These are phyloP conservation scores for Hericium erinaceus DNA, from an alignment of 768 basidiomycete species.

Conservation along the genomic window DNA sequence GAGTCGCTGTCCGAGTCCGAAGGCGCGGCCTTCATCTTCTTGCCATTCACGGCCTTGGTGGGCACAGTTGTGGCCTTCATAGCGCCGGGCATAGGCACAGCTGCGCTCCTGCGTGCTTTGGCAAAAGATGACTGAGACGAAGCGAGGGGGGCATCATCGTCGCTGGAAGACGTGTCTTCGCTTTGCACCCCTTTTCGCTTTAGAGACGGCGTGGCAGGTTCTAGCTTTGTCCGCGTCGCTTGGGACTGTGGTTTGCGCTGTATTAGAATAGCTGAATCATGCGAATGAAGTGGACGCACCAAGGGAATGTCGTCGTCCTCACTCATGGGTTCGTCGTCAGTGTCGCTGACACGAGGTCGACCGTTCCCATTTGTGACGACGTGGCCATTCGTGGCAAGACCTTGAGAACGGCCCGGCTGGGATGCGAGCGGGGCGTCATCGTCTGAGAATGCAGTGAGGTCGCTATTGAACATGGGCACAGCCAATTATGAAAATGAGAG, in stretches of 20 bases:
- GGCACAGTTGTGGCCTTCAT: slow-evolving; percentile 29
- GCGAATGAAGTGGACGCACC: slow-evolving; percentile 31
- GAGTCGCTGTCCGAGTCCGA: slow-evolving; percentile 31
- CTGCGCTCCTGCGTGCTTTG: slow-evolving; percentile 35
- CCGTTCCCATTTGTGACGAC: slow-evolving; percentile 37
- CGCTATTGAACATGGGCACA: slow-evolving; percentile 18
- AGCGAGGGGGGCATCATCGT: slow-evolving; percentile 54
- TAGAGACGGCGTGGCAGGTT: slow-evolving; percentile 21
- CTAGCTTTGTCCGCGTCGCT: slow-evolving; percentile 38
- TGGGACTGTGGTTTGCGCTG: slow-evolving; percentile 35
- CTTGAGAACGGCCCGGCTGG: slow-evolving; percentile 22
- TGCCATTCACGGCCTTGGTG: slow-evolving; percentile 22
- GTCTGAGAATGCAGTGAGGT: slow-evolving; percentile 46
- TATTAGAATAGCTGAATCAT: too few relatives aligned
- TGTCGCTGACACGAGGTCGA: slow-evolving; percentile 25
- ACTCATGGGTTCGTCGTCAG: slow-evolving; percentile 43
- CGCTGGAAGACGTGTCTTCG: slow-evolving; percentile 23
- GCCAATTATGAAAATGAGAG: neutral
- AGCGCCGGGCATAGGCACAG: slow-evolving; percentile 33
- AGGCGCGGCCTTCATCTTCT: slow-evolving; percentile 27
- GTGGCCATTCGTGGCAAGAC: slow-evolving; percentile 27
- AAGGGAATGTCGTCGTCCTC: slow-evolving; percentile 67
- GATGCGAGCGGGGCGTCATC: slow-evolving; percentile 39
- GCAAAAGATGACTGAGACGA: slow-evolving; percentile 70
- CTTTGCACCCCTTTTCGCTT: slow-evolving; percentile 29